Conservation (phyloP, 805 yeast species). For the Pichia nakasei region DNA sequence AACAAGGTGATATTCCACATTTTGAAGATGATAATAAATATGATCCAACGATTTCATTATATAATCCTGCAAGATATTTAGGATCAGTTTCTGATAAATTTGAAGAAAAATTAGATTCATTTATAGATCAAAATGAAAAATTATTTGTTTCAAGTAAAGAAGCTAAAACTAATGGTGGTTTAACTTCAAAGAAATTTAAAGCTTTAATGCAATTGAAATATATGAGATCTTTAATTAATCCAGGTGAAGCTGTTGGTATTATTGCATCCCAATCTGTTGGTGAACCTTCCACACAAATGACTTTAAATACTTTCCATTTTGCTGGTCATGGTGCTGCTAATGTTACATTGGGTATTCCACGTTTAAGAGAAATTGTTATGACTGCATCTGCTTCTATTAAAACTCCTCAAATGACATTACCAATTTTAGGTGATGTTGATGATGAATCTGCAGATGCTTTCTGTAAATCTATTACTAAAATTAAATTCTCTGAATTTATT, state of each 20-base stretch:
- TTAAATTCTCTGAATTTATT: conserved; percentile 79
- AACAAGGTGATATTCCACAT: conserved; percentile 55
- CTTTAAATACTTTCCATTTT: conserved; percentile 91
- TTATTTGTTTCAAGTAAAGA: conserved; percentile 49
- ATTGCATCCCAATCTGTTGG: conserved; percentile 98
- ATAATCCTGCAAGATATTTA: conserved; percentile 79
- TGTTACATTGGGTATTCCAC: conserved; percentile 98
- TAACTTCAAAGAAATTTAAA: conserved; percentile 76
- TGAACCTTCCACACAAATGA: conserved; percentile 99
- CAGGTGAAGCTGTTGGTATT: conserved; percentile 98
- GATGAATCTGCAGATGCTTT: conserved; percentile 88
- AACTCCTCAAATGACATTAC: conserved; percentile 98
- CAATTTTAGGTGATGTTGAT: conserved; percentile 67
- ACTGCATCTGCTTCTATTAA: conserved; percentile 92
- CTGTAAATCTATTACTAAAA: conserved; percentile 82
- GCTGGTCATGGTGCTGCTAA: conserved; percentile 99
- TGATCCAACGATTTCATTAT: conserved; percentile 83
- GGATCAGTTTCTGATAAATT: conserved; percentile 92
- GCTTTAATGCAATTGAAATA: conserved; percentile 97
- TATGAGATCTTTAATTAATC: conserved; percentile 89
- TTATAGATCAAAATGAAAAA: conserved; percentile 46
- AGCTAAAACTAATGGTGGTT: conserved; percentile 35
- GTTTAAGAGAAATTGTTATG: conserved; percentile 99
- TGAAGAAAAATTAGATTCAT: conserved; percentile 69
- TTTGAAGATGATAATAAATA: conserved; percentile 53